Conservation (phyloP, 2,329 filamentous ascomycete genomes). For the Trichoderma breve region DNA sequence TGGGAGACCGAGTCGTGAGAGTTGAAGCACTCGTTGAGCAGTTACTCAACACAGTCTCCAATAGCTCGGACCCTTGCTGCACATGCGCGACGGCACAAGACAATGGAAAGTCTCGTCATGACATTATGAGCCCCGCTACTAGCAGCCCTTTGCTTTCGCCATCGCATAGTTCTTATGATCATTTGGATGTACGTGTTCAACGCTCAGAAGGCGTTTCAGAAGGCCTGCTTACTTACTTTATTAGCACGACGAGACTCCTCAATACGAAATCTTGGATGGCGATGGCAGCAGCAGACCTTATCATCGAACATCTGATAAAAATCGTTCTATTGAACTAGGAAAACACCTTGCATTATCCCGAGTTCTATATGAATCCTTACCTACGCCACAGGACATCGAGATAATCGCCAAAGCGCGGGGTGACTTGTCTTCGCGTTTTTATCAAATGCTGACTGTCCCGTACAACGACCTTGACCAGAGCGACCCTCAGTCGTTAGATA, state of each 20-base stretch:
- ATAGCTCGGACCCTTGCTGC: background rate
- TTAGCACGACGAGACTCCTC: background rate
- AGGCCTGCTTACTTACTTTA: background rate
- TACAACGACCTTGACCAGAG: background rate
- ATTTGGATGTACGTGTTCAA: background rate
- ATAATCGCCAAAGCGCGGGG: background rate
- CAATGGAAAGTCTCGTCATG: background rate
- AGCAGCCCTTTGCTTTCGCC: background rate
- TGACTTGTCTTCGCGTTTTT: background rate
- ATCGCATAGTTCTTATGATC: background rate
- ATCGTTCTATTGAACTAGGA: background rate
- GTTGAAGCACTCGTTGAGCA: constrained; percentile 38
- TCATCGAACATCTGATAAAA: background rate
- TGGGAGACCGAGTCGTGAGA: constrained; percentile 34
- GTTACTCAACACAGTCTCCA: constrained; percentile 20
- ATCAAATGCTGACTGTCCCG: background rate
- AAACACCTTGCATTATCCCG: background rate
- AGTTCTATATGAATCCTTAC: background rate
- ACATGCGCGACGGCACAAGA: background rate
- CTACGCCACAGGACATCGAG: background rate
- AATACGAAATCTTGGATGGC: background rate
- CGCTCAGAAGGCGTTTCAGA: background rate
- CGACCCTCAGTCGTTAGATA: background rate
- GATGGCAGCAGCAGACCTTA: background rate
- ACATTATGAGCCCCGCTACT: background rate